These are phyloP conservation scores for Wickerhamomyces sp. DNA, from an alignment of 1,139 yeast species.

Conservation along the genomic window DNA sequence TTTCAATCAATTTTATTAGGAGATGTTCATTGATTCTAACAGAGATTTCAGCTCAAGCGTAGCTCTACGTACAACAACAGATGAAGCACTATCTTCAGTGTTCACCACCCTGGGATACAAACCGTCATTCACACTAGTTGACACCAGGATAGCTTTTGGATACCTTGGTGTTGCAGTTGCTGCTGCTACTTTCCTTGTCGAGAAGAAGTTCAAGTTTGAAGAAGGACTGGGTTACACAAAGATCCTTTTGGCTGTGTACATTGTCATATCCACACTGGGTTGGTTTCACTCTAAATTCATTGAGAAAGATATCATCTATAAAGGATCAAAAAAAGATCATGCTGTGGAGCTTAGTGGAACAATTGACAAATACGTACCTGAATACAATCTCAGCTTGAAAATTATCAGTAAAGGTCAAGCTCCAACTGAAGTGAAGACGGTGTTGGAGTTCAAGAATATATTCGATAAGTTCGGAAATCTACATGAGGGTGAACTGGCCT, in stretches of 20 bases:
- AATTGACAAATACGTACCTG: constrained; percentile 37
- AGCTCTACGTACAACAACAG: constrained; percentile 41
- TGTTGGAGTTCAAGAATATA: constrained; percentile 15
- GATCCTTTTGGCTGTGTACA: constrained; percentile 45
- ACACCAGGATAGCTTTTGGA: constrained; percentile 66
- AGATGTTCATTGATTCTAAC: background rate
- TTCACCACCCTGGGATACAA: constrained; percentile 55
- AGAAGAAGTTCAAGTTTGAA: constrained; percentile 51
- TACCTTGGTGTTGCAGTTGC: constrained; percentile 62
- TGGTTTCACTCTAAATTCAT: constrained; percentile 44
- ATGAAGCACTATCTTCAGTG: constrained; percentile 41
- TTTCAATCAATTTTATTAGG: background rate
- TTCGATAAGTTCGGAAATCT: constrained; percentile 24
- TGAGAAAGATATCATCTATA: constrained; percentile 54
- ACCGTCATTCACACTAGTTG: constrained; percentile 54
- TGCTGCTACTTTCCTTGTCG: constrained; percentile 59
- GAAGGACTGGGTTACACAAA: constrained; percentile 36
- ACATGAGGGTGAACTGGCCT: constrained; percentile 15
- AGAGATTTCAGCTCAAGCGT: constrained; percentile 16
- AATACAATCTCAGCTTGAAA: constrained; percentile 31
- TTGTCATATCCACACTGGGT: constrained; percentile 42
- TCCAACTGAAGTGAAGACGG: constrained; percentile 5
- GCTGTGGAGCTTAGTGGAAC: constrained; percentile 25
- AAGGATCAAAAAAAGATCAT: constrained; percentile 37
- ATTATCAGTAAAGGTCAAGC: constrained; percentile 4